Conservation (phyloP, 2,329 filamentous ascomycete species). For the Diaporthe caulivora region DNA sequence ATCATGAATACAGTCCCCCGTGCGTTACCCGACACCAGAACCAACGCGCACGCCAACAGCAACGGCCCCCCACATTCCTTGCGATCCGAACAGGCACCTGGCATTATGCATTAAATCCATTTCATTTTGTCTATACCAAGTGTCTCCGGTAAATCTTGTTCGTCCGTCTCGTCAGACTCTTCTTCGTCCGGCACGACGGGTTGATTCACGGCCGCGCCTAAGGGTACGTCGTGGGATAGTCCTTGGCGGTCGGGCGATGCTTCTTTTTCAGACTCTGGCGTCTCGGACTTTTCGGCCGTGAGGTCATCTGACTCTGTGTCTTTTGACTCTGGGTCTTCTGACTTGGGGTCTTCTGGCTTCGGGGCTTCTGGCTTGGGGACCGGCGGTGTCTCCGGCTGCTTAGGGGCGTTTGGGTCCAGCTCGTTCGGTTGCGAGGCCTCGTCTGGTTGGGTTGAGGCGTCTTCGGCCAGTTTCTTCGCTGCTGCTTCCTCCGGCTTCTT, state of each 20-base stretch:
- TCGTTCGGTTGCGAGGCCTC: not conserved
- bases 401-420: not conserved
- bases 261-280: not conserved
- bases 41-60: too few species aligned
- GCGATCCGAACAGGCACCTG: not conserved
- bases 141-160: not conserved
- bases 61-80: not conserved
- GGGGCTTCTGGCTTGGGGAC: not conserved
- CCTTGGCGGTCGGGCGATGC: not conserved
- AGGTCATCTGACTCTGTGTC: not conserved
- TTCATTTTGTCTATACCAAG: not conserved
- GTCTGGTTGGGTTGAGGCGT: too few species aligned
- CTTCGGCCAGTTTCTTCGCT: not conserved
- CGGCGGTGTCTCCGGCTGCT: not conserved
- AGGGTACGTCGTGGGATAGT: not conserved
- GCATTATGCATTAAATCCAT: not conserved
- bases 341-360: not conserved
- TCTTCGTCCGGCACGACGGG: not conserved
- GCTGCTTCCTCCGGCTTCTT: constrained; percentile 1
- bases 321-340: not conserved
- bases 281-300: not conserved
- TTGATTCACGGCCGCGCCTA: not conserved
- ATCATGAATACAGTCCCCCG: constrained; percentile 28
- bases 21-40: too few species aligned
- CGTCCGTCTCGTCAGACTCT: not conserved